Base-by-base conservation (phyloP, 2,329 filamentous ascomycete species). In the Blastomyces parvus region DNA sequence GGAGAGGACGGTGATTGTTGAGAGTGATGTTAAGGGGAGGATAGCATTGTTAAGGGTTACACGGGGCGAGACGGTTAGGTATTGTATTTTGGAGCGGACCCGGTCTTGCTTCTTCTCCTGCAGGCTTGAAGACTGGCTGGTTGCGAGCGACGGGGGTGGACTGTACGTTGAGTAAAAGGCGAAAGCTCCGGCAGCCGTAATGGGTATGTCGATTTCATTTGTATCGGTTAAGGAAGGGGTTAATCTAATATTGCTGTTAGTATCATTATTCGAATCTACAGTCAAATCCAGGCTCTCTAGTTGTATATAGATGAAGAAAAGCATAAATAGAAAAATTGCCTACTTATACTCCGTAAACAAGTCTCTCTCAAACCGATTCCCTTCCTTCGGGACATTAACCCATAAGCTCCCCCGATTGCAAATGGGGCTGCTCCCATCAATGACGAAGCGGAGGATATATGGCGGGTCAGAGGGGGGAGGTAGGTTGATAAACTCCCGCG, bases 361-460 rank as follows among this genome's bases (percentile, higher is more conserved):
- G 71, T 88, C 83, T 69, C 94, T 87, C 67, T 86, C 83, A 73
- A 97, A 99, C 53, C 86, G 79, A 59, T 85, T 80, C 64, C 88
- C 91, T 70, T 87, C 82, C 65, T 88, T 84, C 8, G 94, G 94
- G 65, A 97, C 89, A 76, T 99, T 99, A 72, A 96, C 88, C 93
- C 94, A 99, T 66, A 99, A 82, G 73, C 90, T 97, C 64, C 95
- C 94, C 77, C 96, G 83, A 69, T 91, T 86, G 76, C 92, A 97
- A 80, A 99, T 94, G 66, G 93, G 96, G 74, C 93, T 96, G 63
- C 91, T 93, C 66, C 94, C 92, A 77, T 97, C 89, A 69, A 97
- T 93, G 69, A 91, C 86, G 76, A 99, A 96, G 64, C 93, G 88
- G 63, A 97, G 81, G 61, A 84, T 84, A 71, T 97, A 88, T 52